Conservation (phyloP, 495 filamentous ascomycete species). For the Podospora tetraspora region DNA sequence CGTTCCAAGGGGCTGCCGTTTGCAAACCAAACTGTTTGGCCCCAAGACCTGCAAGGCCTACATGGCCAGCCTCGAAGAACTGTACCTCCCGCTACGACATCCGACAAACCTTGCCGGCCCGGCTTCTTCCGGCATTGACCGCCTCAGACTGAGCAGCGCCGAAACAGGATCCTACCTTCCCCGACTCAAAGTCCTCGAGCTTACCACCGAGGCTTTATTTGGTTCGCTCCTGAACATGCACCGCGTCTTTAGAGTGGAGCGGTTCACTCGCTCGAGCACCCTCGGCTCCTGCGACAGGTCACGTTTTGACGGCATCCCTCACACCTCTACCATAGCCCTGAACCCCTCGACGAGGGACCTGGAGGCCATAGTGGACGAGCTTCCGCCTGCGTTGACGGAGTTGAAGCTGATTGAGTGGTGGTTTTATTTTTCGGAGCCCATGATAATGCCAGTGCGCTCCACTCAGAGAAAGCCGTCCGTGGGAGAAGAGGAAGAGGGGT, state of each 20-base stretch:
- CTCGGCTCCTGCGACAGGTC: too few species aligned
- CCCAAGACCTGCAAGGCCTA: background rate
- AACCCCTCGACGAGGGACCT: background rate
- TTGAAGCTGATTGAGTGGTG: background rate
- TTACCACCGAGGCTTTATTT: background rate
- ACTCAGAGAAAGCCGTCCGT: too few species aligned
- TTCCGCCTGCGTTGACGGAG: background rate
- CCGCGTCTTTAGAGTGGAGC: background rate
- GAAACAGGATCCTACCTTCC: background rate
- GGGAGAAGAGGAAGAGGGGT: background rate
- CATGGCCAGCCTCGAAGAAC: background rate
- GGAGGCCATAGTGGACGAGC: background rate
- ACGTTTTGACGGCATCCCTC: too few species aligned
- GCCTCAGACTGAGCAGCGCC: background rate
- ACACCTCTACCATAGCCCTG: too few species aligned
- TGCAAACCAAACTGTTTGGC: background rate
- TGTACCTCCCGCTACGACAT: background rate
- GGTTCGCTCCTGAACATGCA: background rate
- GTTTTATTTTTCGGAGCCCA: background rate
- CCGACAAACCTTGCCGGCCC: background rate
- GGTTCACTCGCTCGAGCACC: too few species aligned
- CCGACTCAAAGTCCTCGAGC: background rate
- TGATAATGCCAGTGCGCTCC: too few species aligned
- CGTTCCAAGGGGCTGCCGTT: too few species aligned
- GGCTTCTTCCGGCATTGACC: background rate